Evolutionary conservation across 106 monocot genomes (phyloP).

Genomic region (Dendrobium catenatum): DNA sequence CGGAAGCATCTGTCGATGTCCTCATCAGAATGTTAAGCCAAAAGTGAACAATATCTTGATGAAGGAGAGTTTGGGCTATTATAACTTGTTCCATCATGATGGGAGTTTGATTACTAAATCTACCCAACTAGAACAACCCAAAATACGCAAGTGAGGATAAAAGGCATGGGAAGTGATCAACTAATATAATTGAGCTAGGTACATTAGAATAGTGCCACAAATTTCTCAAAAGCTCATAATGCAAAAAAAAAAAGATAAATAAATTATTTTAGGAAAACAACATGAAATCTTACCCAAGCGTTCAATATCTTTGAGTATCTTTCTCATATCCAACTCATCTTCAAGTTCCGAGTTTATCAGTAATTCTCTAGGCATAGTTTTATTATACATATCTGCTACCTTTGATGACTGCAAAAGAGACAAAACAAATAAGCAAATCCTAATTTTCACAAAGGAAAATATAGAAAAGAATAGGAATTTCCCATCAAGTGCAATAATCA

Average conservation of each 20-base stretch:
- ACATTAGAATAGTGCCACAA: not conserved
- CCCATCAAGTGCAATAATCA: not conserved
- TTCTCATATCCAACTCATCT: slow-evolving; percentile 10
- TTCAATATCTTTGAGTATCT: slow-evolving; percentile 12
- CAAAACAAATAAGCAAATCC: not conserved
- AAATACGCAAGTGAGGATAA: too few relatives aligned
- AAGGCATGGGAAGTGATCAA: too few relatives aligned
- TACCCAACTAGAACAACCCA: too few relatives aligned
- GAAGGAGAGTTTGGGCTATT: too few relatives aligned
- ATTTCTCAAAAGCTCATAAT: not conserved
- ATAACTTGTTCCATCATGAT: too few relatives aligned
- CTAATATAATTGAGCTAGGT: not conserved
- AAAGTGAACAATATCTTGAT: too few relatives aligned
- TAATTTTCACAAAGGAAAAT: not conserved
- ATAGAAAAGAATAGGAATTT: not conserved
- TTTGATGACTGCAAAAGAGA: slow-evolving; percentile 6
- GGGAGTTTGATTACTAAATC: too few relatives aligned
- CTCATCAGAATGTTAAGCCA: too few relatives aligned
- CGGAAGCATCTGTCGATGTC: too few relatives aligned
- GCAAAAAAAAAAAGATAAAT: not conserved
- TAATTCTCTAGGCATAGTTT: not conserved
- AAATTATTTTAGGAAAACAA: not conserved
- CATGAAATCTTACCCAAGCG: slow-evolving; percentile 5
- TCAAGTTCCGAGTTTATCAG: not conserved
- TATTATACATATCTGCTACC: slow-evolving; percentile 6